Conservation (phyloP, 306 rosid genomes). For the Quercus wislizeni region DNA sequence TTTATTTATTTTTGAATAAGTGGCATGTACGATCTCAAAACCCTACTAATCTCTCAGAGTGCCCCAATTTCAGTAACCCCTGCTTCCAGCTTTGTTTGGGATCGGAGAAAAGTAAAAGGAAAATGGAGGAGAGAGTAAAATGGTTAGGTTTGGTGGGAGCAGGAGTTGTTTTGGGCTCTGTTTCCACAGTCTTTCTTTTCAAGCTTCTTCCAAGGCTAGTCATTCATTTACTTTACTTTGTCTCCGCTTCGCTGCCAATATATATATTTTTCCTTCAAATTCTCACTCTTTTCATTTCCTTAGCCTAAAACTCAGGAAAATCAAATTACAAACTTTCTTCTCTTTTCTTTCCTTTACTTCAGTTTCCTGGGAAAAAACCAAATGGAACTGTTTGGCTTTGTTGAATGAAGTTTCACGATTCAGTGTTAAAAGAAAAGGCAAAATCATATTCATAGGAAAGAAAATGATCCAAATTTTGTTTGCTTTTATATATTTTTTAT, state of each 20-base stretch:
- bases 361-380: neutral
- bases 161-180: slow-evolving; percentile 78
- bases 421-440: neutral
- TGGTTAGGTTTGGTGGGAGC: slow-evolving; percentile 59
- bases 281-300: neutral
- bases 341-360: neutral
- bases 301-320: neutral
- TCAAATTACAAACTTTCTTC: neutral
- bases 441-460: neutral
- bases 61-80: neutral
- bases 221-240: neutral
- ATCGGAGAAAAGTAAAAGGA: neutral
- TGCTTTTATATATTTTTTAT: neutral
- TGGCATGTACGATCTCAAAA: no score
- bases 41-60: no score
- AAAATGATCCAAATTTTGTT: neutral
- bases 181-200: slow-evolving; percentile 62
- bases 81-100: neutral
- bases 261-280: neutral
- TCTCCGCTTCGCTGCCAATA: neutral
- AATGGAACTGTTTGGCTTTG: neutral
- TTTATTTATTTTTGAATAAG: no score
- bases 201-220: slow-evolving; percentile 63
- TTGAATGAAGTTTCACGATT: neutral
- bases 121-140: slow-evolving; percentile 50